Percentiles rank a stretch among this genome's conserved stretches.
Evolutionary conservation across 345 rosid genomes (phyloP).

Genomic region (Linum usitatissimum): DNA sequence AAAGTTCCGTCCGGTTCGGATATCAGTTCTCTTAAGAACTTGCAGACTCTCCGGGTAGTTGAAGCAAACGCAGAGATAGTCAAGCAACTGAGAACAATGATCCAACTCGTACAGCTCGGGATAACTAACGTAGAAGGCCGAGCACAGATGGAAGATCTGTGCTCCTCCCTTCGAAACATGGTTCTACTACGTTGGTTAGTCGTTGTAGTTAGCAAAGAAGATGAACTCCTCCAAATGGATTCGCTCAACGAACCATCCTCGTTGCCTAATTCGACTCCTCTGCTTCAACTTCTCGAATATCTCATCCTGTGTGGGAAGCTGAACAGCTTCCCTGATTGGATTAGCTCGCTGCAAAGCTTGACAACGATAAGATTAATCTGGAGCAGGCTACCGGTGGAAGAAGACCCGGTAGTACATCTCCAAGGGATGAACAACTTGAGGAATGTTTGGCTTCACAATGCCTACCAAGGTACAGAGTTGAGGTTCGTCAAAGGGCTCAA

Average conservation of each 20-base stretch:
- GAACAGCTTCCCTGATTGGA: slow-evolving; percentile 30
- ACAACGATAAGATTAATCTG: slow-evolving; percentile 13
- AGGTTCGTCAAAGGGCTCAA: background rate
- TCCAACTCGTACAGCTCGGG: slow-evolving; percentile 23
- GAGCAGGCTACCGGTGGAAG: slow-evolving; percentile 13
- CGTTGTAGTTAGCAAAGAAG: slow-evolving; percentile 12
- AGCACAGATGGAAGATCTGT: slow-evolving; percentile 22
- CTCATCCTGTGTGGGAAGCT: slow-evolving; percentile 24
- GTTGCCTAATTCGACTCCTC: slow-evolving; percentile 1
- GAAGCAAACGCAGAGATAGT: slow-evolving; percentile 14
- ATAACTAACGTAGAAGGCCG: slow-evolving; percentile 13
- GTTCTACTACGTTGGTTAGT: slow-evolving; percentile 19
- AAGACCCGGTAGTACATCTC: background rate
- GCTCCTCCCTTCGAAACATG: slow-evolving; percentile 17
- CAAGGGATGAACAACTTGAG: background rate
- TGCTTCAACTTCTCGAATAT: slow-evolving; percentile 17
- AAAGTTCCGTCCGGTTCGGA: slow-evolving; percentile 2
- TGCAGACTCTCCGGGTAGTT: slow-evolving; percentile 22
- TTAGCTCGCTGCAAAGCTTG: slow-evolving; percentile 20
- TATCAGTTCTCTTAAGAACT: slow-evolving; percentile 18
- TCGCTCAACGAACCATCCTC: background rate
- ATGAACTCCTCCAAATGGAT: slow-evolving; percentile 17
- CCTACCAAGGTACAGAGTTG: background rate
- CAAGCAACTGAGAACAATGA: slow-evolving; percentile 18
- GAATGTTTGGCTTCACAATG: background rate